These are phyloP conservation scores for Dryas drummondii DNA, from an alignment of 306 rosid species.

Conservation along the genomic window DNA sequence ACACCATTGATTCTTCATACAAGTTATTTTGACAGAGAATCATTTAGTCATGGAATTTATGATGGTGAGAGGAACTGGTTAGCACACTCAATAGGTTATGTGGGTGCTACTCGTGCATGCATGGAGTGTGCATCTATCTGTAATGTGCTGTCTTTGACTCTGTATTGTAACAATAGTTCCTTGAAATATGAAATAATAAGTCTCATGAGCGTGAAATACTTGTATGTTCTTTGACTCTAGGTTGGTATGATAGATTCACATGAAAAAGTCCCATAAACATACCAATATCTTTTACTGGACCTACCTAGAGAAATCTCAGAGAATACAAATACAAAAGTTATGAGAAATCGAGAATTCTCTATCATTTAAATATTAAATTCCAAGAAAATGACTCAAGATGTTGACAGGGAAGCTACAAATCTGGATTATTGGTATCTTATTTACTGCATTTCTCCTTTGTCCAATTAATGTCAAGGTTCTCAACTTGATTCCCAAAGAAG, in stretches of 20 bases:
- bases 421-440: neutral
- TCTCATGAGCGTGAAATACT: too few species aligned
- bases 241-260: neutral
- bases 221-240: too few species aligned
- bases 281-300: neutral
- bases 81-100: neutral
- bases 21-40: neutral
- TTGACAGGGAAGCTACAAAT: slow-evolving; percentile 9
- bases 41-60: neutral
- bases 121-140: neutral
- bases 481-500: slow-evolving; percentile 73
- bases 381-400: neutral
- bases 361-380: neutral
- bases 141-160: neutral
- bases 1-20: slow-evolving; percentile 8
- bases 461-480: slow-evolving; percentile 50
- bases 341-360: neutral
- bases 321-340: neutral
- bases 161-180: neutral
- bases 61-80: neutral
- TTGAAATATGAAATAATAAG: too few species aligned
- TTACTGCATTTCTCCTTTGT: neutral
- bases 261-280: neutral
- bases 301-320: neutral
- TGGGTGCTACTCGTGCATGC: neutral